Evolutionary conservation across 495 filamentous ascomycete genomes (phyloP).

Genomic region (Neurospora hispaniola): DNA sequence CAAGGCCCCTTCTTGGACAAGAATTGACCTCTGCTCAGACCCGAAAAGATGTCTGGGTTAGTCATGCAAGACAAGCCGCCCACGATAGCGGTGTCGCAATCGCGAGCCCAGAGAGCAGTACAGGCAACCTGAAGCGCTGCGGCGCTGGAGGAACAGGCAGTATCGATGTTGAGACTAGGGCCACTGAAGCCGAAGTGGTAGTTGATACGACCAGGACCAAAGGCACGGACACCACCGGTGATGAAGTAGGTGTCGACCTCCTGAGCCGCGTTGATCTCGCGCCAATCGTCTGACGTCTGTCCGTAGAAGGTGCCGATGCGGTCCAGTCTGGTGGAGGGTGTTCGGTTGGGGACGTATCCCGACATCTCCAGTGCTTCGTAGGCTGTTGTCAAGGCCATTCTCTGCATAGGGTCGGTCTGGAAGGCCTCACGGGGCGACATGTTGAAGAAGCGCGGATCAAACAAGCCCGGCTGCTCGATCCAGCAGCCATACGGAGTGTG

Average conservation of each 20-base stretch:
- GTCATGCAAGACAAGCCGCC: slow-evolving; percentile 74
- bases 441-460: slow-evolving; percentile 88
- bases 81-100: slow-evolving; percentile 76
- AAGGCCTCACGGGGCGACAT: slow-evolving; percentile 89
- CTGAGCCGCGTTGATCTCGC: slow-evolving; percentile 81
- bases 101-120: slow-evolving; percentile 66
- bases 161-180: slow-evolving; percentile 77
- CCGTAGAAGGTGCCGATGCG: slow-evolving; percentile 89
- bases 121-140: slow-evolving; percentile 80
- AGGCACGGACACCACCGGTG: slow-evolving; percentile 78
- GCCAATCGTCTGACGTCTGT: slow-evolving; percentile 85
- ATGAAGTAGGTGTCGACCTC: slow-evolving; percentile 93
- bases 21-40: slow-evolving; percentile 75
- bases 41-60: slow-evolving; percentile 76
- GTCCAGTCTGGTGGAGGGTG: slow-evolving; percentile 71
- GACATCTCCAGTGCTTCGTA: slow-evolving; percentile 91
- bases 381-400: slow-evolving; percentile 70
- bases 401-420: slow-evolving; percentile 84
- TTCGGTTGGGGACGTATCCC: slow-evolving; percentile 78
- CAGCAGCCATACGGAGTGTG: slow-evolving; percentile 83
- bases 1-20: slow-evolving; percentile 70
- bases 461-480: slow-evolving; percentile 74
- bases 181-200: slow-evolving; percentile 80
- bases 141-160: slow-evolving; percentile 79
- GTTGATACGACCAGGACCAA: slow-evolving; percentile 81